phyloP scores from a whole-genome alignment of 208 protist species.

The Zelonia costaricensis region DNA sequence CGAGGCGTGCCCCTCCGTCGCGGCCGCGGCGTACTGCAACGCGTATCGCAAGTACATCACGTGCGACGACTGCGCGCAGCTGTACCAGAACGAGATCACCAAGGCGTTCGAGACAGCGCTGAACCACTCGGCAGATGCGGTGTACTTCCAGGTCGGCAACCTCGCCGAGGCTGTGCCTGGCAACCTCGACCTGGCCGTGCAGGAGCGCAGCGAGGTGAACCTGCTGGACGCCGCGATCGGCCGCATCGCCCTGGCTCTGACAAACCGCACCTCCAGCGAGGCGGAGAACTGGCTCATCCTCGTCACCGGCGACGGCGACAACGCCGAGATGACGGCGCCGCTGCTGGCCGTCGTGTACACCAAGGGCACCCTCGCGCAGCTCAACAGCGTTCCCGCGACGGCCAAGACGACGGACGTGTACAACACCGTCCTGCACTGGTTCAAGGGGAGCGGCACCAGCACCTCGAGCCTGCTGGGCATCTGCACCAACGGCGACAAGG shows the following conservation, averaged over 20 bases:
- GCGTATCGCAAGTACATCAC: slow-evolving; percentile 48
- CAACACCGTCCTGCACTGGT: slow-evolving; percentile 69
- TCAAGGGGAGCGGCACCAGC: slow-evolving; percentile 15
- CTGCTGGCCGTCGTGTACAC: slow-evolving; percentile 64
- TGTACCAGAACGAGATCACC: slow-evolving; percentile 56
- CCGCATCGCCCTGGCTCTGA: slow-evolving; percentile 46
- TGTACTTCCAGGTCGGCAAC: slow-evolving; percentile 58
- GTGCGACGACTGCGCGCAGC: slow-evolving; percentile 42
- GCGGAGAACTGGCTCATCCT: slow-evolving; percentile 77
- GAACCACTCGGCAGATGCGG: slow-evolving; percentile 39
- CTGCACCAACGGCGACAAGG: slow-evolving; percentile 52
- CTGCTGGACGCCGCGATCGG: slow-evolving; percentile 68
- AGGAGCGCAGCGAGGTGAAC: slow-evolving; percentile 58
- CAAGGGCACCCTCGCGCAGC: slow-evolving; percentile 49
- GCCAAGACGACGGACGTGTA: slow-evolving; percentile 37
- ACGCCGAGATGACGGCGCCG: slow-evolving; percentile 34
- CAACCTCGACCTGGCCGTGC: slow-evolving; percentile 21
- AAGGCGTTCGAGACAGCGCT: slow-evolving; percentile 36
- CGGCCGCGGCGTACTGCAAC: slow-evolving; percentile 53
- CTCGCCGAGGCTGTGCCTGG: slow-evolving; percentile 8
- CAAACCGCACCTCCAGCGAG: slow-evolving; percentile 32
- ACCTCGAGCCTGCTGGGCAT: slow-evolving; percentile 41
- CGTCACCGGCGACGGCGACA: slow-evolving; percentile 53
- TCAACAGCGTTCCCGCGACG: slow-evolving; percentile 28
- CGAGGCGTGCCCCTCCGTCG: slow-evolving; percentile 24